Evolutionary conservation across 306 rosid genomes (phyloP).

Genomic region (Macrotyloma uniflorum): DNA sequence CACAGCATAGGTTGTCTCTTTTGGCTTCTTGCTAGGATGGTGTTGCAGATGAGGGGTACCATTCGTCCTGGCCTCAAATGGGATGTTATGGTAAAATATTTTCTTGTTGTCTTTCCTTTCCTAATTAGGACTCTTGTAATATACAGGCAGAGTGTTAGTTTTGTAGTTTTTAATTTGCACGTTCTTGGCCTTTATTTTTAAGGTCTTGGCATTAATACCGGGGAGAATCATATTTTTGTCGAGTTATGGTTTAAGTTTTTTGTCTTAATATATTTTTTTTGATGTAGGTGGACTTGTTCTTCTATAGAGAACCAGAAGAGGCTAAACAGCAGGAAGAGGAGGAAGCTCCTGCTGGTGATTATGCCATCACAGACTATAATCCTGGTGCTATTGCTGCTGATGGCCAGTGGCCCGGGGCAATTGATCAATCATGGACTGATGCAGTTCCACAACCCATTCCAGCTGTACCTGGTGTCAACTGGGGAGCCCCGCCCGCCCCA

Average conservation of each 20-base stretch:
- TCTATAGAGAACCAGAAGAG: conserved; percentile 93
- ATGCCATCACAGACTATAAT: conserved; percentile 58
- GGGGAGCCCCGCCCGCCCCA: conserved; percentile 29
- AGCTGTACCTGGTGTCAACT: conserved; percentile 44
- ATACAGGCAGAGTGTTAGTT: too few species aligned
- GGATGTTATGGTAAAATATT: conserved; percentile 79
- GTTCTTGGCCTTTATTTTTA: too few species aligned
- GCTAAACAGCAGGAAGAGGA: conserved; percentile 75
- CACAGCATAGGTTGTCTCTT: conserved; percentile 94
- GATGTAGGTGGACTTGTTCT: conserved; percentile 81
- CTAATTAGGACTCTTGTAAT: too few species aligned
- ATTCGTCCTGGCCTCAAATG: conserved; percentile 75
- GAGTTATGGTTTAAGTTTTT: too few species aligned
- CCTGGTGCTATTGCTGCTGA: conserved; percentile 39
- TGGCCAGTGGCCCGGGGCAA: conserved; percentile 47
- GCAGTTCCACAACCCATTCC: conserved; percentile 48
- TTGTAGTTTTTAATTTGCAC: too few species aligned
- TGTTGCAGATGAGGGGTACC: conserved; percentile 83
- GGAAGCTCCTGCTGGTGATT: conserved; percentile 58
- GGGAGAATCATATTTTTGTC: too few species aligned
- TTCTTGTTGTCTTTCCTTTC: too few species aligned
- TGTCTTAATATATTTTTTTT: too few species aligned
- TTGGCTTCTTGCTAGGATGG: conserved; percentile 94
- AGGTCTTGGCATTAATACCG: too few species aligned
- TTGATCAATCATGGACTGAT: conserved; percentile 44